These are phyloP conservation scores for Termitomyces sp. DNA, from an alignment of 768 basidiomycete species.

Conservation along the genomic window DNA sequence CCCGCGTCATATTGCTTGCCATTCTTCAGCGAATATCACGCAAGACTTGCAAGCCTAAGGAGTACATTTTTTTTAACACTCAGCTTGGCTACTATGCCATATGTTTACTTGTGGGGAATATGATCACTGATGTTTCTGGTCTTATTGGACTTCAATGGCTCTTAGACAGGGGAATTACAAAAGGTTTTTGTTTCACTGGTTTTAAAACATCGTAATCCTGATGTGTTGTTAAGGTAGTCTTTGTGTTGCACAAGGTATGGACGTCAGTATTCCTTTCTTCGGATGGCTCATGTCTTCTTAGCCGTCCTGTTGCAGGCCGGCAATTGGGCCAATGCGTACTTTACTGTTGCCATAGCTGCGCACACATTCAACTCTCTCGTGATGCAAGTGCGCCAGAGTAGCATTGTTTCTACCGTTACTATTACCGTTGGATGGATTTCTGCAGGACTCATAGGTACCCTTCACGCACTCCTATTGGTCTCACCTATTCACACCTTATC, in stretches of 20 bases:
- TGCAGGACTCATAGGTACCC: conserved; percentile 46
- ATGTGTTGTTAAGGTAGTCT: conserved; percentile 28
- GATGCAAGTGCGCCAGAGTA: conserved; percentile 47
- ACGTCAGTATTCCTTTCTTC: background rate
- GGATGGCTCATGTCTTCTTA: conserved; percentile 17
- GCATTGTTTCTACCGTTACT: conserved; percentile 36
- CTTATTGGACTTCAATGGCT: conserved; percentile 52
- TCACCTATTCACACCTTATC: background rate
- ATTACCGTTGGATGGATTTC: conserved; percentile 52
- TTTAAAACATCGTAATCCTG: background rate
- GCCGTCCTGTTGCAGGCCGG: conserved; percentile 58
- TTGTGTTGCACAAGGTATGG: conserved; percentile 59
- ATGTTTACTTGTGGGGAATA: conserved; percentile 57
- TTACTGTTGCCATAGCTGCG: conserved; percentile 57
- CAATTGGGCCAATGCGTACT: conserved; percentile 57
- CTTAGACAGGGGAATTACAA: conserved; percentile 33
- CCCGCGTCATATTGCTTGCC: conserved; percentile 45
- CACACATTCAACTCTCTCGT: conserved; percentile 69
- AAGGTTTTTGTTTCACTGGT: conserved; percentile 32
- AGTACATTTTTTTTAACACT: conserved; percentile 64
- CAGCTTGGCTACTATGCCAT: conserved; percentile 67
- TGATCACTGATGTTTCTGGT: conserved; percentile 47
- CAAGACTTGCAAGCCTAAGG: conserved; percentile 26
- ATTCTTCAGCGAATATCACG: conserved; percentile 26
- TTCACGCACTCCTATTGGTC: too few relatives aligned